phyloP scores from a whole-genome alignment of 2,329 filamentous ascomycete species.

The Hypoxylon sp. region DNA sequence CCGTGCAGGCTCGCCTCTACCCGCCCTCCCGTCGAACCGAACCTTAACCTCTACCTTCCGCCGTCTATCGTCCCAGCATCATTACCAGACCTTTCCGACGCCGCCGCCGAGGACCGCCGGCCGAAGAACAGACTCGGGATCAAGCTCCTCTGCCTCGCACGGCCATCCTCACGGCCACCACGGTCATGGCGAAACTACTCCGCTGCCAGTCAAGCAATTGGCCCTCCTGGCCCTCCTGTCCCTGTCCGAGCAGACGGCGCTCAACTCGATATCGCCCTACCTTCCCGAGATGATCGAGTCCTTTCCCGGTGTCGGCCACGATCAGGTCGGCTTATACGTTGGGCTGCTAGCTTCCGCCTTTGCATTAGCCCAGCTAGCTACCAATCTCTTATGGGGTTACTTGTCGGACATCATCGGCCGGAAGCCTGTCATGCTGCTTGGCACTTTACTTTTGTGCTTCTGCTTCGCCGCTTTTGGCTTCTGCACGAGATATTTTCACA shows the following conservation, averaged over 20 bases:
- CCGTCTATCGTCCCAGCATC: constrained; percentile 55
- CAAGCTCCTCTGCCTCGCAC: constrained; percentile 43
- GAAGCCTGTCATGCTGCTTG: constrained; percentile 82
- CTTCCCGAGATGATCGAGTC: constrained; percentile 88
- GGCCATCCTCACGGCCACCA: constrained; percentile 46
- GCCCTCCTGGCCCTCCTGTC: constrained; percentile 86
- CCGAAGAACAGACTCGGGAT: constrained; percentile 45
- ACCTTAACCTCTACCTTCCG: constrained; percentile 33
- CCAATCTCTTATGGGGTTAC: constrained; percentile 92
- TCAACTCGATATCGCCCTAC: constrained; percentile 97
- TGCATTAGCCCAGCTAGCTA: constrained; percentile 88
- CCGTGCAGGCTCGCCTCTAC: constrained; percentile 45
- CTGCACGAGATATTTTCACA: constrained; percentile 81
- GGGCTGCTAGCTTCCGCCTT: constrained; percentile 91
- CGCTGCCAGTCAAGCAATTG: constrained; percentile 84
- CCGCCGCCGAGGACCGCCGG: constrained; percentile 73
- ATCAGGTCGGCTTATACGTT: constrained; percentile 83
- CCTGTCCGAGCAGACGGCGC: constrained; percentile 90
- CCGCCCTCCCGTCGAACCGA: constrained; percentile 31
- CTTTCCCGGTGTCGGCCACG: constrained; percentile 79
- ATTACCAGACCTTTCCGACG: constrained; percentile 85
- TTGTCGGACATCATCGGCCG: constrained; percentile 80
- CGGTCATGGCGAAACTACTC: constrained; percentile 66
- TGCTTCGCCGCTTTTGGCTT: constrained; percentile 91
- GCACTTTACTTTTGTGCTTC: constrained; percentile 80